A percentile compares a stretch with the other conserved stretches of the same genome.
Conservation (phyloP, 352 stramenopile species). For the Elongisporangium undulatum region DNA sequence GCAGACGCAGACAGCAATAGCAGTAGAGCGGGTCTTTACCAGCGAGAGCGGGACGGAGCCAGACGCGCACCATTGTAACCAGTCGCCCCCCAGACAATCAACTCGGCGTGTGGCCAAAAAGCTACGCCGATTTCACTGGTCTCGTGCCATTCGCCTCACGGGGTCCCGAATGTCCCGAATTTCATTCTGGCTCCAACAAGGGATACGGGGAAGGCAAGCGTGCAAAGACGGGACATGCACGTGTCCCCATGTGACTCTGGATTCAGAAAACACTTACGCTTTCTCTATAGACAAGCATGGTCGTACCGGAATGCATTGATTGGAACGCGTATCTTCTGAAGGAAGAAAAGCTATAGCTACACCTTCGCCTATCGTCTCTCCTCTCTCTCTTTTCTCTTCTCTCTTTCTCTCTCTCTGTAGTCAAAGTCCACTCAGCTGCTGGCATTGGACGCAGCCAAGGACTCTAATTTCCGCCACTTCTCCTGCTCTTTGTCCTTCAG, state of each 20-base stretch:
- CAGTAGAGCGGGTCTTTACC: constrained; percentile 27
- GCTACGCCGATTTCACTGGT: constrained; percentile 17
- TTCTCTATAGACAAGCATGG: no score
- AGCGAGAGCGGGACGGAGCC: constrained; percentile 52
- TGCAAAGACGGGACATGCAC: no score
- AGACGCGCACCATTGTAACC: constrained; percentile 62
- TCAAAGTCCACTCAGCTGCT: constrained; percentile 14
- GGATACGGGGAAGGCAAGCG: no score
- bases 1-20: constrained; percentile 3
- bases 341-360: constrained; percentile 3
- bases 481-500: constrained; percentile 80
- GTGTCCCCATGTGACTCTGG: no score
- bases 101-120: no score
- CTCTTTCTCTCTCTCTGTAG: constrained; percentile 4
- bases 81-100: constrained; percentile 11
- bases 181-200: no score
- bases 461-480: constrained; percentile 93
- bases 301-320: no score
- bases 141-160: constrained; percentile 4
- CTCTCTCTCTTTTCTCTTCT: constrained; percentile 6
- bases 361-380: constrained; percentile 2
- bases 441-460: constrained; percentile 76
- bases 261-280: no score
- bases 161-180: constrained; percentile 18
- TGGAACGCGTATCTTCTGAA: not conserved